Evolutionary conservation across 352 stramenopile species (phyloP), one percentile per base, ranked within the genome.

Genomic region (Phytophthora palmivora): DNA sequence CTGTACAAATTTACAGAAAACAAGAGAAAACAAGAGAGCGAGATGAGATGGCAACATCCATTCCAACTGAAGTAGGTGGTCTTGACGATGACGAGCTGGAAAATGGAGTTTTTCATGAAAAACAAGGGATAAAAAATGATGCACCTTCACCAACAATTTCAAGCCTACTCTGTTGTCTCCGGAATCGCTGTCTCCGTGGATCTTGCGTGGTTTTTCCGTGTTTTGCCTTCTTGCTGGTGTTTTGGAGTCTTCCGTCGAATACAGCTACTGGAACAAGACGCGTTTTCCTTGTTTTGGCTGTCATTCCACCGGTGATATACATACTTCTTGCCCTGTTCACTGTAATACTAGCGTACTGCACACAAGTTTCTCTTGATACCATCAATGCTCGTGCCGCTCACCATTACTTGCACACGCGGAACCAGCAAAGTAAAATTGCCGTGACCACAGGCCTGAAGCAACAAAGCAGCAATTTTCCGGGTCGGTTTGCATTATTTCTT

Each of bases 91-190:
- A 59, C 4, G 63, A 61, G 9, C 60, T 84, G 38, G 80, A 88
- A 45, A 88, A 79, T 39, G 78, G 80, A 4, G 79, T 87, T 15
- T 92, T 84, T 66, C 67, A 87, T 44, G 82, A 92, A 21, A 84
- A 82, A 36, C 62, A 87, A 24, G 58, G 53, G 4, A 38, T 67
- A 21, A 36, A 14, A 11, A 39, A 37, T 7, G 58, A 72, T 19
- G 54, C 74, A 21, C 70, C 73, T 10, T 73, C 70, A 2, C 72
- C 53, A 1, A 63, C 56, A 14, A 82, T 90, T 66, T 72, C 85
- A 19, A 33, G 54, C 0, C 52, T 91, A 42, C 65, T 92, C 1
- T 94, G 79, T 59, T 92, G 85, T 61, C 50, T 92, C 0, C 76
- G 78, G 7, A 92, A 78, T 43, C 76, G 83, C 24, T 88, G 84